Conservation (phyloP, 2,329 filamentous ascomycete species). For the Coniochaeta pulveracea region DNA sequence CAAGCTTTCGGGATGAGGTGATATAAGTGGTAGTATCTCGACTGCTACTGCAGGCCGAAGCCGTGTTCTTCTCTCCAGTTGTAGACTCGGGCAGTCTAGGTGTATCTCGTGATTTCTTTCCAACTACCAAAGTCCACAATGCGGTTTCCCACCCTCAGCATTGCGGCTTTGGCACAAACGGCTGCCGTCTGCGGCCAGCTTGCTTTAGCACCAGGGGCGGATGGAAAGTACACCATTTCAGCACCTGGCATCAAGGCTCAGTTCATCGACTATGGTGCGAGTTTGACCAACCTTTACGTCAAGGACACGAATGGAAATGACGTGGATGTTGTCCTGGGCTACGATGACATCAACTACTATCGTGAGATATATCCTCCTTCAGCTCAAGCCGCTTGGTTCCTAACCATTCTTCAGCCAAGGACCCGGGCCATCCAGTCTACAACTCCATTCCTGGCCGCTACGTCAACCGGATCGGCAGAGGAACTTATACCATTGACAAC, state of each 20-base stretch:
- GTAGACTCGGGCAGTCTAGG: too few relatives aligned
- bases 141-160: constrained; percentile 9
- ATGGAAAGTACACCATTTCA: constrained; percentile 23
- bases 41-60: too few relatives aligned
- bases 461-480: constrained; percentile 53
- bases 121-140: constrained; percentile 8
- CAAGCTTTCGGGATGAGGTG: too few relatives aligned
- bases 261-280: constrained; percentile 49
- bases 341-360: constrained; percentile 49
- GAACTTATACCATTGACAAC: constrained; percentile 40
- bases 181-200: constrained; percentile 5
- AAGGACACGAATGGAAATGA: constrained; percentile 49
- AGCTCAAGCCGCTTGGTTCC: constrained; percentile 4
- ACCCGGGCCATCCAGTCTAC: constrained; percentile 45
- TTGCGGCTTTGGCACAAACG: constrained; percentile 11
- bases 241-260: constrained; percentile 23
- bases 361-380: constrained; percentile 17
- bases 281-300: constrained; percentile 51
- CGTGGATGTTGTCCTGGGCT: constrained; percentile 53
- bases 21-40: too few relatives aligned
- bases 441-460: constrained; percentile 53
- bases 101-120: too few relatives aligned
- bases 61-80: too few relatives aligned
- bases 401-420: constrained; percentile 20
- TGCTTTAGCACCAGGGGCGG: constrained; percentile 14